Evolutionary conservation across 148 eudicot species (phyloP).

Genomic region (Fagopyrum esculentum): DNA sequence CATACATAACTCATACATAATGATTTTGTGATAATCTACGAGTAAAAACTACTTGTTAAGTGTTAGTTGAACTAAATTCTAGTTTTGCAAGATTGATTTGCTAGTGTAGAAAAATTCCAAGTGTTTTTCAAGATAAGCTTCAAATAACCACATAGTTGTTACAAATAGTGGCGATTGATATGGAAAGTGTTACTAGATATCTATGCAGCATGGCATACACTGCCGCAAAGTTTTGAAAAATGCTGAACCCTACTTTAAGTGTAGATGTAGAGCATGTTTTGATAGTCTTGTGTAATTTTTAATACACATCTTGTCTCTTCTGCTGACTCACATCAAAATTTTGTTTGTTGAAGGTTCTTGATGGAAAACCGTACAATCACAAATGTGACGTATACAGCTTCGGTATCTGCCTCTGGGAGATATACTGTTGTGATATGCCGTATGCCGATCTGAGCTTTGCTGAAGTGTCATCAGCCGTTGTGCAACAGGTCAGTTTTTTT

Average conservation of each 20-base stretch:
- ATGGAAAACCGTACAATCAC: slow-evolving; percentile 77
- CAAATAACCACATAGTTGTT: no score
- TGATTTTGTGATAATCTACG: neutral
- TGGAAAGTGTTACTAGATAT: no score
- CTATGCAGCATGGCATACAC: no score
- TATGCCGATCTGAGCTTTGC: slow-evolving; percentile 67
- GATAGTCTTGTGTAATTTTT: neutral
- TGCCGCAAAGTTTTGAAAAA: neutral
- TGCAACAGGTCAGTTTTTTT: slow-evolving; percentile 47
- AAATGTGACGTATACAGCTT: slow-evolving; percentile 92
- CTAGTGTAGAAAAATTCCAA: neutral
- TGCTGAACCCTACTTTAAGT: neutral
- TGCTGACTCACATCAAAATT: neutral
- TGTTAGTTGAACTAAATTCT: neutral
- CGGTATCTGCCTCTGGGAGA: slow-evolving; percentile 88
- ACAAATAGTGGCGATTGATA: no score
- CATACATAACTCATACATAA: neutral
- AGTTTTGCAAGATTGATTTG: neutral
- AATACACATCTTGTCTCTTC: neutral
- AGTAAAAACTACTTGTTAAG: neutral
- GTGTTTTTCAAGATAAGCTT: neutral
- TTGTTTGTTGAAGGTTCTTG: slow-evolving; percentile 52
- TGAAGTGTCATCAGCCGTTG: slow-evolving; percentile 74
- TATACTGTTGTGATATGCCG: slow-evolving; percentile 83
- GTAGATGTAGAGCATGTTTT: neutral